A percentile compares a stretch with the other conserved stretches of the same genome.
phyloP scores from a whole-genome alignment of 202 grass and related monocot species.

The Zoysia matrella region DNA sequence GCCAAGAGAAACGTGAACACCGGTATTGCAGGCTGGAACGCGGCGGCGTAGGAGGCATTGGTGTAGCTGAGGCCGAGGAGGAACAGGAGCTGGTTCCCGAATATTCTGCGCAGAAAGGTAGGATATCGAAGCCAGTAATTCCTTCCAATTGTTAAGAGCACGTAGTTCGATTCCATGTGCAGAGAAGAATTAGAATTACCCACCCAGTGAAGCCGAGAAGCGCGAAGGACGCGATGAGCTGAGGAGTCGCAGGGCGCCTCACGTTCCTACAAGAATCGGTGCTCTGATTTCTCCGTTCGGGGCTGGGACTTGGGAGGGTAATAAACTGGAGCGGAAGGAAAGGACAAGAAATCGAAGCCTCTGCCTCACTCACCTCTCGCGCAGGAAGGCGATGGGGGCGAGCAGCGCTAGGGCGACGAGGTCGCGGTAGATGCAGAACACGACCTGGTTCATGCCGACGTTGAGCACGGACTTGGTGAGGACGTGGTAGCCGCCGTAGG shows the following conservation, averaged over 20 bases:
- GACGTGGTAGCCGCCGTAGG: slow-evolving; percentile 93
- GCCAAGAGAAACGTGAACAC: slow-evolving; percentile 88
- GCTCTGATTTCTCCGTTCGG: neutral
- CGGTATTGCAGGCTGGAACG: slow-evolving; percentile 92
- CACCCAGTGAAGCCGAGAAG: slow-evolving; percentile 66
- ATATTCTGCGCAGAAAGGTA: slow-evolving; percentile 59
- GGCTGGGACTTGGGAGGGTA: neutral
- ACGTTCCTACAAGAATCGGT: too few species aligned
- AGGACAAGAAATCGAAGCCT: neutral
- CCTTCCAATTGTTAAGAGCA: neutral
- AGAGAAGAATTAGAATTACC: neutral
- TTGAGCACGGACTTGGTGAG: slow-evolving; percentile 98
- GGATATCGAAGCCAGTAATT: neutral
- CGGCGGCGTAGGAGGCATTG: slow-evolving; percentile 84
- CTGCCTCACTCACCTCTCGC: slow-evolving; percentile 49
- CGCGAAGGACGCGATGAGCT: too few species aligned
- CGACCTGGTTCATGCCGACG: slow-evolving; percentile 96
- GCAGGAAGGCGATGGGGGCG: slow-evolving; percentile 68
- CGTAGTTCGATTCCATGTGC: neutral
- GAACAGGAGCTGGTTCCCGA: slow-evolving; percentile 91
- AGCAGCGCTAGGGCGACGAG: slow-evolving; percentile 78
- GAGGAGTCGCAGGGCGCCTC: too few species aligned
- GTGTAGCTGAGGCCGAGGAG: slow-evolving; percentile 86
- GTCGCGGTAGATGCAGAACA: slow-evolving; percentile 97
- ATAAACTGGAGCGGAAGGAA: neutral